Percentiles rank a stretch among this genome's conserved stretches.
phyloP scores from a whole-genome alignment of 352 stramenopile species.

The Phytophthora crassamura region DNA sequence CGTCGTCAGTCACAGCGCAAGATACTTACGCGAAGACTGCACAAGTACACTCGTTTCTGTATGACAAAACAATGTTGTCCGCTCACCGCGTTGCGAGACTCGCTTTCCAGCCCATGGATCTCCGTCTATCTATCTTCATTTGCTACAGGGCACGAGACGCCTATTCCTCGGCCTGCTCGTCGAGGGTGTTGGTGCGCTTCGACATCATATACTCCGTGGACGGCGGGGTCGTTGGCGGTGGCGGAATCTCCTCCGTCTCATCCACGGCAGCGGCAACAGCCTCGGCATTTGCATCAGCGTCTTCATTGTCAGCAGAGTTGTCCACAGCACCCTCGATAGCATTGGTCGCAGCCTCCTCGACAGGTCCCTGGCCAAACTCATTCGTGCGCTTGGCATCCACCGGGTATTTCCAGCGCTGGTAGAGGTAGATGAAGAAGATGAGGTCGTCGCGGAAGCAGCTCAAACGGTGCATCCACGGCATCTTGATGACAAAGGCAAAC shows the following conservation, averaged over 20 bases:
- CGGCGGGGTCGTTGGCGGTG: slow-evolving; percentile 24
- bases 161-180: slow-evolving; percentile 31
- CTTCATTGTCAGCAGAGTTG: slow-evolving; percentile 6
- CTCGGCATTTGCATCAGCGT: slow-evolving; percentile 20
- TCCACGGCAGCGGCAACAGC: slow-evolving; percentile 29
- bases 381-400: slow-evolving; percentile 93
- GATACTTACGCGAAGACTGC: background rate
- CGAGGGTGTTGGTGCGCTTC: slow-evolving; percentile 53
- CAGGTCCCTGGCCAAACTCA: slow-evolving; percentile 92
- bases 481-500: slow-evolving; percentile 93
- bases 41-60: background rate
- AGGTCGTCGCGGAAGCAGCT: slow-evolving; percentile 99
- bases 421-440: slow-evolving; percentile 99
- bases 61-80: too few relatives aligned
- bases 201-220: slow-evolving; percentile 67
- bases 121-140: too few relatives aligned
- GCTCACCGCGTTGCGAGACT: too few relatives aligned
- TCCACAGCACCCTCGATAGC: slow-evolving; percentile 32
- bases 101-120: too few relatives aligned
- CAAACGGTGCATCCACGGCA: slow-evolving; percentile 97
- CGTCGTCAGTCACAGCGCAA: background rate
- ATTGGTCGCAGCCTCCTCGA: slow-evolving; percentile 49
- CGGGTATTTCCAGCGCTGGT: slow-evolving; percentile 98
- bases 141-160: background rate
- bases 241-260: slow-evolving; percentile 31